These are phyloP conservation scores for Rhypophila decipiens DNA, from an alignment of 495 filamentous ascomycete genomes.

Conservation along the genomic window DNA sequence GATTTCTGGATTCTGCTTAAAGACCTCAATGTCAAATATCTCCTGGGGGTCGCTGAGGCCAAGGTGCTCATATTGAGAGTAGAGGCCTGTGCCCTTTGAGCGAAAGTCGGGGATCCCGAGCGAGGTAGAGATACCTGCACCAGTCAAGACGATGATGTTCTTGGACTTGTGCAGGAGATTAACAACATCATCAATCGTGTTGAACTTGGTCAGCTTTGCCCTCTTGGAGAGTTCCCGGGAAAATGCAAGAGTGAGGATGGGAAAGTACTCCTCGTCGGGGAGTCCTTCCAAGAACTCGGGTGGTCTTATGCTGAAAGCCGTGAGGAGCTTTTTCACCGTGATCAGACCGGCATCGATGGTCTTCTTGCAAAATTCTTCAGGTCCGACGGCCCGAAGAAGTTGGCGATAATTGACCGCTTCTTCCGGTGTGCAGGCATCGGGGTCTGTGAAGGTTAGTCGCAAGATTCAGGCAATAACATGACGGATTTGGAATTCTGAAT, in stretches of 20 bases:
- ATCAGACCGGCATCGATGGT: constrained; percentile 63
- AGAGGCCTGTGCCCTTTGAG: constrained; percentile 78
- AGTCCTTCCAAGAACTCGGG: constrained; percentile 70
- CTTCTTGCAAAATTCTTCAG: constrained; percentile 64
- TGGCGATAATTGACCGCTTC: constrained; percentile 64
- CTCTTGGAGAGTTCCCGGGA: constrained; percentile 77
- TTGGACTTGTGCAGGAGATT: constrained; percentile 61
- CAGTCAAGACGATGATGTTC: constrained; percentile 91
- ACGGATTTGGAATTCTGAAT: too few species aligned
- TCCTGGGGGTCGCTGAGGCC: constrained; percentile 80
- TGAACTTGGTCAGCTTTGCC: constrained; percentile 73
- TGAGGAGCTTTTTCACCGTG: constrained; percentile 76
- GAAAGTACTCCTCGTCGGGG: constrained; percentile 67
- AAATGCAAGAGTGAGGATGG: constrained; percentile 68
- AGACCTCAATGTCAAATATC: constrained; percentile 85
- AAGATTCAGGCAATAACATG: too few species aligned
- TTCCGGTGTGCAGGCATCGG: constrained; percentile 64
- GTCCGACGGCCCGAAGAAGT: constrained; percentile 66
- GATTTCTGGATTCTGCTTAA: constrained; percentile 77
- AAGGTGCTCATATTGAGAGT: constrained; percentile 71
- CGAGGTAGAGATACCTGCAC: constrained; percentile 86
- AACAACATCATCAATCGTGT: constrained; percentile 83
- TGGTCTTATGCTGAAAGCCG: constrained; percentile 81
- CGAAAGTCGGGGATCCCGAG: constrained; percentile 89
- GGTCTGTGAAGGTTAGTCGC: constrained; percentile 15